Conservation (phyloP, 768 basidiomycete genomes). For the Sistotremastrum niveocremeum region DNA sequence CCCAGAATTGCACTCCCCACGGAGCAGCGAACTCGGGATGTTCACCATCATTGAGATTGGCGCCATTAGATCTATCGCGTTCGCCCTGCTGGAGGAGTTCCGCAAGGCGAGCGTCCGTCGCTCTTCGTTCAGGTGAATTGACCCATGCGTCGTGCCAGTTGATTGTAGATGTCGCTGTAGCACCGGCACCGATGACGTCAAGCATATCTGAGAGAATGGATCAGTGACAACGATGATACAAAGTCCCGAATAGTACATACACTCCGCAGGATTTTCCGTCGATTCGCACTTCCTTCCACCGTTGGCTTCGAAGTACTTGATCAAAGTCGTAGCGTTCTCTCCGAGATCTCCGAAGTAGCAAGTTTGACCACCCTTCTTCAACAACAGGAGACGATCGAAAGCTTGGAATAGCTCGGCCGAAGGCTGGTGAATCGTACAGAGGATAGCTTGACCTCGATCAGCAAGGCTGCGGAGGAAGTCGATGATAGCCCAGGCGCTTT, state of each 20-base stretch:
- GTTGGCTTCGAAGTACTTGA: conserved; percentile 64
- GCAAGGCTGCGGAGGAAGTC: conserved; percentile 64
- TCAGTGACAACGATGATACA: no score
- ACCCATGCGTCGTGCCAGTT: conserved; percentile 56
- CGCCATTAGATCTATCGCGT: conserved; percentile 26
- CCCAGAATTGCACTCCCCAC: conserved; percentile 34
- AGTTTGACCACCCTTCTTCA: conserved; percentile 64
- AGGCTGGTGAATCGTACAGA: conserved; percentile 77
- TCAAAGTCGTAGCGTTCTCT: conserved; percentile 40
- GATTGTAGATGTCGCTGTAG: conserved; percentile 35
- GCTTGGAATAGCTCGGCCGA: conserved; percentile 75
- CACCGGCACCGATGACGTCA: conserved; percentile 64
- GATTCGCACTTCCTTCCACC: conserved; percentile 50
- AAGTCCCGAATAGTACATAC: conserved; percentile 14
- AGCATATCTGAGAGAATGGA: conserved; percentile 26
- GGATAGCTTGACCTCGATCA: conserved; percentile 70
- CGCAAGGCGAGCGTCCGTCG: conserved; percentile 17
- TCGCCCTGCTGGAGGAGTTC: conserved; percentile 37
- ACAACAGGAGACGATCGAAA: conserved; percentile 67
- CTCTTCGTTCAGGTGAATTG: conserved; percentile 27
- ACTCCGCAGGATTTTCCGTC: conserved; percentile 61
- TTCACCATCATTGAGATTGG: conserved; percentile 23
- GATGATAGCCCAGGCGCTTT: conserved; percentile 76
- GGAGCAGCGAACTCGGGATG: conserved; percentile 37
- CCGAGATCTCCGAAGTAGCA: conserved; percentile 71